Conservation (phyloP, 2,329 filamentous ascomycete genomes). For the Curvularia hawaiiensis region DNA sequence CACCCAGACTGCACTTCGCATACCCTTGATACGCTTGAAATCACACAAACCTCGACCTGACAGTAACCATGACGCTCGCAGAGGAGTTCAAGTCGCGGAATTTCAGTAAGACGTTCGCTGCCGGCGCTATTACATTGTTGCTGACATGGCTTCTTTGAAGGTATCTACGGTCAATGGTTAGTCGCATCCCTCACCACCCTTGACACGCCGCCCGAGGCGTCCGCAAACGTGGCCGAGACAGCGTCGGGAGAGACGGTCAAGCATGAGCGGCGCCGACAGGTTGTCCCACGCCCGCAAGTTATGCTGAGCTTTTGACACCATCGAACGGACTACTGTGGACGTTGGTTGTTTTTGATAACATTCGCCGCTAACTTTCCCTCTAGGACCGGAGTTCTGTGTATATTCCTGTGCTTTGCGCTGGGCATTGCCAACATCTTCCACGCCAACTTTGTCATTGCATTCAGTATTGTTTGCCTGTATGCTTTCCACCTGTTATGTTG, state of each 20-base stretch:
- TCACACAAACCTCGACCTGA: conserved; percentile 1
- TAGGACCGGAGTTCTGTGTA: conserved; percentile 64
- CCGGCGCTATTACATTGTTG: conserved; percentile 21
- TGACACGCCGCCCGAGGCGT: neutral
- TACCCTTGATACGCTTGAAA: neutral
- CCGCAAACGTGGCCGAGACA: neutral
- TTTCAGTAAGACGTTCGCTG: conserved; percentile 60
- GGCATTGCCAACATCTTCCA: conserved; percentile 73
- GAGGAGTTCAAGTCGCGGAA: conserved; percentile 69
- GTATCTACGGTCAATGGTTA: conserved; percentile 73
- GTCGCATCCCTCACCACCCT: conserved; percentile 34
- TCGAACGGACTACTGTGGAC: neutral
- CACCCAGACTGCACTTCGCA: conserved; percentile 18
- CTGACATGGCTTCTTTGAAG: conserved; percentile 51
- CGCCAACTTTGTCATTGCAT: conserved; percentile 61
- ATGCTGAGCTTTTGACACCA: neutral
- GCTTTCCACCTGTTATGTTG: conserved; percentile 18
- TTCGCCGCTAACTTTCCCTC: conserved; percentile 20
- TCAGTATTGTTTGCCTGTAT: conserved; percentile 60
- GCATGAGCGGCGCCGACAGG: neutral
- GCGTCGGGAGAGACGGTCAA: neutral
- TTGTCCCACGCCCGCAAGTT: neutral
- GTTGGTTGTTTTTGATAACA: neutral
- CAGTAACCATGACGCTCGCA: conserved; percentile 59
- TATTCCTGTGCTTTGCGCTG: conserved; percentile 69